phyloP scores from a whole-genome alignment of 257 asterid species.

The Nicotiana otophora region DNA sequence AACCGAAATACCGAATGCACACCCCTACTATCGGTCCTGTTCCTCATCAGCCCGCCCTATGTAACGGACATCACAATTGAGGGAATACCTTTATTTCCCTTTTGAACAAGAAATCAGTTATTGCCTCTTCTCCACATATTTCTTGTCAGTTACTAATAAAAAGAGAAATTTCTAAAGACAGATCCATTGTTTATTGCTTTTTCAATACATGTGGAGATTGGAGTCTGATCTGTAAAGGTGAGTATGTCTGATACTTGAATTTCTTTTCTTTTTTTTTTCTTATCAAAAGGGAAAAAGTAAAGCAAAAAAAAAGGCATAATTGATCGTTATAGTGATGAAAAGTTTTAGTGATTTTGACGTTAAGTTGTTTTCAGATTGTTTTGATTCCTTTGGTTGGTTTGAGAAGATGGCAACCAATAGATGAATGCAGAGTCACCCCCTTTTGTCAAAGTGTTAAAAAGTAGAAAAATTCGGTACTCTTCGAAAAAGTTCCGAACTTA shows the following conservation, averaged over 20 bases:
- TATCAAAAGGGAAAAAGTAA: constrained; percentile 8
- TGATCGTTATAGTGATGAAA: constrained; percentile 11
- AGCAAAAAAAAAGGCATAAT: not conserved
- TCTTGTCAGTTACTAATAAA: not conserved
- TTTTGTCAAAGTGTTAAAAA: constrained; percentile 22
- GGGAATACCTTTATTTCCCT: not conserved
- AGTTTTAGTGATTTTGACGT: constrained; percentile 28
- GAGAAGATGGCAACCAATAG: constrained; percentile 18
- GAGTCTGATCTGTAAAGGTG: not conserved
- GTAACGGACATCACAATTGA: no score
- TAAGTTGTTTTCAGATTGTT: constrained; percentile 15
- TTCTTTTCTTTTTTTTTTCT: not conserved
- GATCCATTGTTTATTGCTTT: not conserved
- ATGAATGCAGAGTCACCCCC: constrained; percentile 29
- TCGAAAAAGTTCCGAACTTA: constrained; percentile 17
- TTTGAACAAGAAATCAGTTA: not conserved
- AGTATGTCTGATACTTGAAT: not conserved
- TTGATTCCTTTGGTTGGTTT: constrained; percentile 26
- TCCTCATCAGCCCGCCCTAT: no score
- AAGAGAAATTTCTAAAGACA: not conserved
- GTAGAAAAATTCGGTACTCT: constrained; percentile 18
- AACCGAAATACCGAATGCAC: no score
- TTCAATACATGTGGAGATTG: not conserved
- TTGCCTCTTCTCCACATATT: not conserved
- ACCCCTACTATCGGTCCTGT: no score